Conservation (phyloP, 345 rosid genomes). For the Chamaenerion angustifolium region DNA sequence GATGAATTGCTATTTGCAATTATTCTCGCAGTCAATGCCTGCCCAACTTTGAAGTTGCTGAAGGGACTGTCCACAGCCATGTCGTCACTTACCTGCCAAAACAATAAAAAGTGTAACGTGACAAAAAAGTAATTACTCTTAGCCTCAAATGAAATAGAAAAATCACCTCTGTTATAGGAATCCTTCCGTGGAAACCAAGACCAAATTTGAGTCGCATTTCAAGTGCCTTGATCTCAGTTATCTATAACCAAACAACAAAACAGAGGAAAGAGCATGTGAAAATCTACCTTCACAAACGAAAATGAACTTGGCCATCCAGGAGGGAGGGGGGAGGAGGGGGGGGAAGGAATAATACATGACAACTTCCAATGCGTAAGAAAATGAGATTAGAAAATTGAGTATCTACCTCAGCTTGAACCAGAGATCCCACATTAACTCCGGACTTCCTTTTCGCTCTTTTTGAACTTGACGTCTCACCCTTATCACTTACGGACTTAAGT, state of each 20-base stretch:
- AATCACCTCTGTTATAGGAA: constrained; percentile 84
- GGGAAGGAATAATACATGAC: too few species aligned
- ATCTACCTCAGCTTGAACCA: constrained; percentile 81
- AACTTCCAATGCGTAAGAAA: background rate
- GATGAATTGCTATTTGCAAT: constrained; percentile 27
- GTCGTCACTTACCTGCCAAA: constrained; percentile 43
- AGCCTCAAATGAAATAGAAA: constrained; percentile 1
- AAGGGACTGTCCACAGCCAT: constrained; percentile 43
- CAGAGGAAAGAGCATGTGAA: background rate
- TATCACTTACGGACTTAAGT: constrained; percentile 48
- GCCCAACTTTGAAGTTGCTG: constrained; percentile 61
- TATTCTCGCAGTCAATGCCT: constrained; percentile 67
- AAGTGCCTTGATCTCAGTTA: constrained; percentile 76
- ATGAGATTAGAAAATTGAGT: background rate
- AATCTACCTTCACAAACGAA: background rate
- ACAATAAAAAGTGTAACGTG: constrained; percentile 2
- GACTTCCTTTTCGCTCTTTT: constrained; percentile 80
- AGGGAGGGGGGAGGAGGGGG: too few species aligned
- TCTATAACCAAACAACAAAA: constrained; percentile 25
- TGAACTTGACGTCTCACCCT: constrained; percentile 47
- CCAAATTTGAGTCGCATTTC: constrained; percentile 71
- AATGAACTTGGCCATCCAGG: too few species aligned
- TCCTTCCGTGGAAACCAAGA: constrained; percentile 59
- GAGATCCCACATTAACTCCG: constrained; percentile 51
- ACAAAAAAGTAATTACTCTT: background rate